Evolutionary conservation across 2,329 filamentous ascomycete species (phyloP).

Genomic region (Epichloe gansuensis): DNA sequence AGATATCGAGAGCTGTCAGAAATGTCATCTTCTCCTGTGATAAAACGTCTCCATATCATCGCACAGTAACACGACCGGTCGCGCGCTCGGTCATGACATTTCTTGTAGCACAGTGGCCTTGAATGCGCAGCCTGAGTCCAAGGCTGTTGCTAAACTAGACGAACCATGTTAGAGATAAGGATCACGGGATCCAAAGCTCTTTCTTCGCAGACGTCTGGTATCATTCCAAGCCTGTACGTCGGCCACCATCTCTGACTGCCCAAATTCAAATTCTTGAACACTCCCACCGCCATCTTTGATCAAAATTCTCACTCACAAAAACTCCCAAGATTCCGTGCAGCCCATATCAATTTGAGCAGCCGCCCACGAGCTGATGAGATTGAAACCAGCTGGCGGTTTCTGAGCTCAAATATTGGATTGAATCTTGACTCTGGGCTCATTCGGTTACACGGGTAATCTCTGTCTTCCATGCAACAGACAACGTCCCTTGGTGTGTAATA

Average conservation of each 20-base stretch:
- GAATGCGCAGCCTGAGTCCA: not conserved
- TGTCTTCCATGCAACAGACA: not conserved
- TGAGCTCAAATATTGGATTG: not conserved
- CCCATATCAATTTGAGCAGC: not conserved
- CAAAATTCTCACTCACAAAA: no score
- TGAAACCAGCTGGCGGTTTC: not conserved
- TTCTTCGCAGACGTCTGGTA: not conserved
- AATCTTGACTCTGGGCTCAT: not conserved
- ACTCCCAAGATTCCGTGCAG: no score
- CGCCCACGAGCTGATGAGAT: not conserved
- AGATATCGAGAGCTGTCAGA: not conserved
- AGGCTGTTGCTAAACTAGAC: not conserved
- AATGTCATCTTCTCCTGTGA: not conserved
- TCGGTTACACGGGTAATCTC: not conserved
- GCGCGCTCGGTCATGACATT: not conserved
- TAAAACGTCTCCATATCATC: not conserved
- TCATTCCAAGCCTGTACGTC: no score
- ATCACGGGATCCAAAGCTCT: not conserved
- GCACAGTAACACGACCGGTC: not conserved
- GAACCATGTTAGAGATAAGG: not conserved
- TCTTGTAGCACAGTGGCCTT: slow-evolving; percentile 2
- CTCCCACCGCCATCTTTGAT: no score
- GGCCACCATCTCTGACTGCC: no score
- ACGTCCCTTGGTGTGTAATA: not conserved
- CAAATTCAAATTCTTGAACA: no score